Evolutionary conservation across 139 green algal species (phyloP).

Genomic region (Choricystis sp.): DNA sequence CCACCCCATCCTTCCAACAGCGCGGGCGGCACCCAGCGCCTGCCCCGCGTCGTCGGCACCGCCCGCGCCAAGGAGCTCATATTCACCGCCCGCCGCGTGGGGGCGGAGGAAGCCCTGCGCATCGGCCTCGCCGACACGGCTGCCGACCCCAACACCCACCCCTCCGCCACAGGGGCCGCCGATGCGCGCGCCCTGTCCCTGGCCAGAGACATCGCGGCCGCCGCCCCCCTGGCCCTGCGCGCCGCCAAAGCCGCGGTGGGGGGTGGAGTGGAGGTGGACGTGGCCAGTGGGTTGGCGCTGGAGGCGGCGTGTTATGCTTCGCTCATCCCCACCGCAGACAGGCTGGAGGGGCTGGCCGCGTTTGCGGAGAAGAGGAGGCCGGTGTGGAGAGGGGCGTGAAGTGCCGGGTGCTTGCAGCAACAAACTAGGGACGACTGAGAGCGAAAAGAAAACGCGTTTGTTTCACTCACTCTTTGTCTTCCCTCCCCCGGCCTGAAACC

Average conservation of each 20-base stretch:
- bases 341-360: constrained; percentile 58
- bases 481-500: background rate
- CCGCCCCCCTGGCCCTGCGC: constrained; percentile 47
- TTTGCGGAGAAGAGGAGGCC: constrained; percentile 72
- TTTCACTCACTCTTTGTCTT: no score
- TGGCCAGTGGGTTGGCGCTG: constrained; percentile 36
- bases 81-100: constrained; percentile 42
- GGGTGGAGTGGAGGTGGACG: constrained; percentile 37
- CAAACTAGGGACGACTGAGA: background rate
- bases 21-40: constrained; percentile 61
- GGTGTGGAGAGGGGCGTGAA: constrained; percentile 51
- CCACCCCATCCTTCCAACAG: no score
- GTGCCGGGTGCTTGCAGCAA: background rate
- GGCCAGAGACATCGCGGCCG: constrained; percentile 20
- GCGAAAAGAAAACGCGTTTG: no score
- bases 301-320: constrained; percentile 53
- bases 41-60: constrained; percentile 53
- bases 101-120: constrained; percentile 20
- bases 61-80: constrained; percentile 63
- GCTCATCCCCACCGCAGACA: constrained; percentile 51
- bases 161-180: no score
- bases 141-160: background rate
- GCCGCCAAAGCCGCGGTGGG: constrained; percentile 60
- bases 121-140: background rate
- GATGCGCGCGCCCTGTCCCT: constrained; percentile 16